Conservation (phyloP, 164 flowering plant genomes). For the Vitis riparia region DNA sequence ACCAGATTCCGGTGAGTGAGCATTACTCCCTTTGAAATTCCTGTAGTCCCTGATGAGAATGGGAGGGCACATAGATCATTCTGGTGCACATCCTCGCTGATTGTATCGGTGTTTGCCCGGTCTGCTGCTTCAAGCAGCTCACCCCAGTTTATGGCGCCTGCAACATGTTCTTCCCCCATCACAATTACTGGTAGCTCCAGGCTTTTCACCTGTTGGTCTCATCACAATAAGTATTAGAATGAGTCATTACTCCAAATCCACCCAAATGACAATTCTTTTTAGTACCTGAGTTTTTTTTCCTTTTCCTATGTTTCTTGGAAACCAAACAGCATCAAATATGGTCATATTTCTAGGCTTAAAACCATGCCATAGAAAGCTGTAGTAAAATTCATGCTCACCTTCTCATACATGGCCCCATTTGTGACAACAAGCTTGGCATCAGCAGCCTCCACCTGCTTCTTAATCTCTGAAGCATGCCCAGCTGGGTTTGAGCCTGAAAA, state of each 20-base stretch:
- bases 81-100: slow-evolving; percentile 38
- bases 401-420: slow-evolving; percentile 52
- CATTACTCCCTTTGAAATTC: slow-evolving; percentile 93
- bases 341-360: too few species aligned
- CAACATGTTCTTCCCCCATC: slow-evolving; percentile 56
- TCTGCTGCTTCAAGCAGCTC: slow-evolving; percentile 74
- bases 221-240: too few species aligned
- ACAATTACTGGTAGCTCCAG: slow-evolving; percentile 59
- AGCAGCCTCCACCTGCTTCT: slow-evolving; percentile 76
- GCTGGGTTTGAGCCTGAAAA: slow-evolving; percentile 89
- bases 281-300: too few species aligned
- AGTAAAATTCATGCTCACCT: slow-evolving; percentile 38
- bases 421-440: slow-evolving; percentile 78
- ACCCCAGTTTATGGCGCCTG: slow-evolving; percentile 59
- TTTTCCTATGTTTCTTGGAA: too few species aligned
- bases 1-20: slow-evolving; percentile 80
- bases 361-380: too few species aligned
- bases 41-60: slow-evolving; percentile 98
- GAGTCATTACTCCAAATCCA: too few species aligned
- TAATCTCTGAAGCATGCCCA: slow-evolving; percentile 68
- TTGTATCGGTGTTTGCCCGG: slow-evolving; percentile 30
- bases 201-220: slow-evolving; percentile 56
- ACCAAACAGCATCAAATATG: too few species aligned
- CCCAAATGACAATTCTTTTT: too few species aligned
- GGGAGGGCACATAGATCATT: slow-evolving; percentile 91